Percentiles rank a stretch among this genome's conserved stretches.
phyloP scores from a whole-genome alignment of 108 stramenopile species.

The Nitzschia inconspicua region DNA sequence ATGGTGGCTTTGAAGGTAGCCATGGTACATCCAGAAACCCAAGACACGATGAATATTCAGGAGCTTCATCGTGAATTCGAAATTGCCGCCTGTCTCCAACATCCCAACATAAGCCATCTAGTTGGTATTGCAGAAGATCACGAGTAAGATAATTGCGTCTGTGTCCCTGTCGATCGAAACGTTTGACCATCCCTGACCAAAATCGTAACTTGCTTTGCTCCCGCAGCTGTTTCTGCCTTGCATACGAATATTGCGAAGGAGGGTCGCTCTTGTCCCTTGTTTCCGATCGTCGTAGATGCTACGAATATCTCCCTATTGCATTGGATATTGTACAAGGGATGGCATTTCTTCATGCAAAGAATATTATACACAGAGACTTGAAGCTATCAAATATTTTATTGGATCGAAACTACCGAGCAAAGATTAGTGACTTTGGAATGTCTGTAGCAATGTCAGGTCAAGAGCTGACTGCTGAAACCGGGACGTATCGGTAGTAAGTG shows the following conservation, averaged over 20 bases:
- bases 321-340: constrained; percentile 27
- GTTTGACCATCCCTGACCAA: background rate
- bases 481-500: constrained; percentile 67
- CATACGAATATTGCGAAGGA: constrained; percentile 42
- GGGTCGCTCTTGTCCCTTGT: constrained; percentile 31
- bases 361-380: constrained; percentile 4
- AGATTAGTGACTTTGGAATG: constrained; percentile 27
- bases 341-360: constrained; percentile 1
- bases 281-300: constrained; percentile 20
- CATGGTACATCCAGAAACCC: no score
- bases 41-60: constrained; percentile 19
- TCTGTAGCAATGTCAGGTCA: constrained; percentile 28
- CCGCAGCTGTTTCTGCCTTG: constrained; percentile 37
- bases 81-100: constrained; percentile 31
- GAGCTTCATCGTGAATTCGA: constrained; percentile 33
- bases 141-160: background rate
- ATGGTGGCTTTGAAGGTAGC: no score
- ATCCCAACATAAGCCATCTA: constrained; percentile 42
- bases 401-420: background rate
- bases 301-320: constrained; percentile 44
- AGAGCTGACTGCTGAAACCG: constrained; percentile 70
- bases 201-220: background rate
- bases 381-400: constrained; percentile 8
- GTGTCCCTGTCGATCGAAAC: no score
- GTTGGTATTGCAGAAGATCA: constrained; percentile 13